Percentiles rank a stretch among this genome's conserved stretches.
phyloP scores from a whole-genome alignment of 2,329 filamentous ascomycete genomes.

The Bipolaris sorokiniana region DNA sequence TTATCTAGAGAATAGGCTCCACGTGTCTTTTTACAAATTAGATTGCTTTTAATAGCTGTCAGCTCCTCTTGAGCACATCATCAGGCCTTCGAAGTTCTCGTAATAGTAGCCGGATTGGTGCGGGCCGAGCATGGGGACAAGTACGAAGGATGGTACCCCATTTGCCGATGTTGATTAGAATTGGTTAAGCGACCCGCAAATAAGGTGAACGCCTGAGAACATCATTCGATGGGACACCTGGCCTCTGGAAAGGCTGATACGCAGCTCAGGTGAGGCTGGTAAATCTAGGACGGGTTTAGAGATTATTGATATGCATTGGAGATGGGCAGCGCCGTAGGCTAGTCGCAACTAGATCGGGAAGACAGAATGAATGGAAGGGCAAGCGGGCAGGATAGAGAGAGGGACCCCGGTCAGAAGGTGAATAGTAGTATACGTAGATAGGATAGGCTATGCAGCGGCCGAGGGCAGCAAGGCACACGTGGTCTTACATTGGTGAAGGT shows the following conservation, averaged over 20 bases:
- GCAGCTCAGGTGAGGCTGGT: constrained; percentile 5
- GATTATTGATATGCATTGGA: constrained; percentile 35
- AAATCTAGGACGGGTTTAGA: constrained; percentile 16
- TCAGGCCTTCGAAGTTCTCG: neutral
- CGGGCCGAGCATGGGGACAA: neutral
- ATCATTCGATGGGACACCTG: constrained; percentile 33
- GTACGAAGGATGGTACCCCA: neutral
- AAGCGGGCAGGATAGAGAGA: constrained; percentile 6
- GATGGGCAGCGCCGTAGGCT: constrained; percentile 22
- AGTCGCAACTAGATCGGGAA: constrained; percentile 16
- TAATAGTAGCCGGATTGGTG: neutral
- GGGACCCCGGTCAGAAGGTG: neutral
- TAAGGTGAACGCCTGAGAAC: neutral
- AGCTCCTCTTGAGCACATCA: neutral
- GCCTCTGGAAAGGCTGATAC: constrained; percentile 21
- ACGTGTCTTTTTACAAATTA: neutral
- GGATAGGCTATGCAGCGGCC: constrained; percentile 11
- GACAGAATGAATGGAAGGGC: neutral
- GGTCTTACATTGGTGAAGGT: constrained; percentile 26
- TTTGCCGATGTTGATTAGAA: neutral
- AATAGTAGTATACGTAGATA: constrained; percentile 4
- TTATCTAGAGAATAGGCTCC: neutral
- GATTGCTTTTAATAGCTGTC: neutral
- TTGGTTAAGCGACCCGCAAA: neutral
- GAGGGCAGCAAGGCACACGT: constrained; percentile 26